Percentiles rank a stretch among this genome's conserved stretches.
Conservation (phyloP, 2,329 filamentous ascomycete species). For the Stromatinia cepivora region DNA sequence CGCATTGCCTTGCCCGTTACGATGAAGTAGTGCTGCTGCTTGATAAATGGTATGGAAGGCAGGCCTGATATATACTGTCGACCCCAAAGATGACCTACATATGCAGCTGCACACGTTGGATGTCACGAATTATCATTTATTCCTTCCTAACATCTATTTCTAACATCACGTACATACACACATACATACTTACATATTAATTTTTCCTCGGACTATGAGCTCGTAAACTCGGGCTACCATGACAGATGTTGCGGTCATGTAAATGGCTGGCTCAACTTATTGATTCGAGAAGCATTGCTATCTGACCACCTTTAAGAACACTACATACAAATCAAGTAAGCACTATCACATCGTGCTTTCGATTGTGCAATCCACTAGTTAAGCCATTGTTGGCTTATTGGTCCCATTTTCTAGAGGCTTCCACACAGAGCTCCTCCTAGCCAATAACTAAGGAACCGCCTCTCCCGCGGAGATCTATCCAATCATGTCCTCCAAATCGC, state of each 20-base stretch:
- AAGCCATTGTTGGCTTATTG: background rate
- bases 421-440: background rate
- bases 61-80: conserved; percentile 1
- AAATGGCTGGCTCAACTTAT: background rate
- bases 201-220: background rate
- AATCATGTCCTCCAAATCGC: conserved; percentile 3
- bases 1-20: conserved; percentile 5
- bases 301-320: conserved; percentile 13
- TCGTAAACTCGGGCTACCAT: conserved; percentile 7
- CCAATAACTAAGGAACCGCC: conserved; percentile 12
- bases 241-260: background rate
- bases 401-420: background rate
- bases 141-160: conserved; percentile 1
- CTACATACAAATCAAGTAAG: conserved; percentile 18
- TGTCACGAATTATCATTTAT: background rate
- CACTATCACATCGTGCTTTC: conserved; percentile 3
- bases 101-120: conserved; percentile 15
- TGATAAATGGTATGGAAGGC: background rate
- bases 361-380: background rate
- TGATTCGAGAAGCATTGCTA: conserved; percentile 6
- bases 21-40: background rate
- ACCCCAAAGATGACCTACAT: conserved; percentile 23
- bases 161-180: conserved; percentile 11
- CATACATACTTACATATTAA: background rate
- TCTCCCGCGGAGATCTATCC: background rate